These are phyloP conservation scores for Fusarium austroafricanum DNA, from an alignment of 2,329 filamentous ascomycete species.

Conservation along the genomic window DNA sequence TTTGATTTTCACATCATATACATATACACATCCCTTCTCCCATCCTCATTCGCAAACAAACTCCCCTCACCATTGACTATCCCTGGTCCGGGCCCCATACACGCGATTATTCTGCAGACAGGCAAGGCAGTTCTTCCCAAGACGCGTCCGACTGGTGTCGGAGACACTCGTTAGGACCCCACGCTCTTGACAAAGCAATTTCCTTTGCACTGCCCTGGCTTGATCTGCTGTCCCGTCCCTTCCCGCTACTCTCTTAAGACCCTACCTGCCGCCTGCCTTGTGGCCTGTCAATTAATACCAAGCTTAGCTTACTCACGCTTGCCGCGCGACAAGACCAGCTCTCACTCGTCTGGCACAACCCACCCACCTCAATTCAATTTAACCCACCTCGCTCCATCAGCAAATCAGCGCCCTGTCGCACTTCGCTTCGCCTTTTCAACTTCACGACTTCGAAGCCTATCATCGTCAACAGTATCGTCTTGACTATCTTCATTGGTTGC, in stretches of 20 bases:
- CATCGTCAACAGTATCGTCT: slow-evolving; percentile 58
- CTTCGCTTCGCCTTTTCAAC: slow-evolving; percentile 52
- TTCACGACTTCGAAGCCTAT: slow-evolving; percentile 63
- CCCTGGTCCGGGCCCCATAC: slow-evolving; percentile 1
- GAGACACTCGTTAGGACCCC: neutral
- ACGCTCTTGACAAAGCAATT: slow-evolving; percentile 9
- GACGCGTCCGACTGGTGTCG: slow-evolving; percentile 11
- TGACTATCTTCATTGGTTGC: slow-evolving; percentile 62
- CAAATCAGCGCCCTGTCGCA: slow-evolving; percentile 64
- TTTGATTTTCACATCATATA: neutral
- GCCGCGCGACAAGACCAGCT: slow-evolving; percentile 42
- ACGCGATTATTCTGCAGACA: slow-evolving; percentile 1
- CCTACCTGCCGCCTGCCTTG: neutral
- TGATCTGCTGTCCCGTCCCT: neutral
- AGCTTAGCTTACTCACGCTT: slow-evolving; percentile 24
- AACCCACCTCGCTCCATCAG: slow-evolving; percentile 49
- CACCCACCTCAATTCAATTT: slow-evolving; percentile 43
- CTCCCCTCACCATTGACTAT: too few species aligned
- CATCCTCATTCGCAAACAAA: too few species aligned
- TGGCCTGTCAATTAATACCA: slow-evolving; percentile 19
- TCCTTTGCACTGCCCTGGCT: neutral
- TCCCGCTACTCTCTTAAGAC: neutral
- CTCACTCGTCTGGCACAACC: slow-evolving; percentile 46
- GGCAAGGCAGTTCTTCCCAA: slow-evolving; percentile 6
- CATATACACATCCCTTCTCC: too few species aligned